Percentiles rank a stretch among this genome's conserved stretches.
Evolutionary conservation across 768 basidiomycete species (phyloP).

Genomic region (Guyanaporus albipodus): DNA sequence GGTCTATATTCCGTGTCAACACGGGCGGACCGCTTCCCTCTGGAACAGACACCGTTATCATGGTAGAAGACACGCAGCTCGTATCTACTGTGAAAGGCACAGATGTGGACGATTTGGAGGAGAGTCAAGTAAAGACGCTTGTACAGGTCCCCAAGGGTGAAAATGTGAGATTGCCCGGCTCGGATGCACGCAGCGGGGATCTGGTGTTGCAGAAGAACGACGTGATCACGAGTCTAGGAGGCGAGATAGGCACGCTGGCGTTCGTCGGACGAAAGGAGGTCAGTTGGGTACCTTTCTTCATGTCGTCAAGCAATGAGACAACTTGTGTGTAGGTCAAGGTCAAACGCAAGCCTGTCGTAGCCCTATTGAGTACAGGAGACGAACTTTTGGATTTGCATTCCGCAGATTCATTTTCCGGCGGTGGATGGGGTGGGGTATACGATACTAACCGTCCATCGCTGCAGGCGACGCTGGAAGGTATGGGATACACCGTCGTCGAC

Average conservation of each 20-base stretch:
- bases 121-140: constrained; percentile 65
- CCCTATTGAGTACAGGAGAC: constrained; percentile 82
- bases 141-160: constrained; percentile 59
- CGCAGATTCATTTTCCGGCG: constrained; percentile 28
- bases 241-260: constrained; percentile 78
- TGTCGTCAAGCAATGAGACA: neutral
- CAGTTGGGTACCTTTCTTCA: constrained; percentile 3
- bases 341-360: constrained; percentile 68
- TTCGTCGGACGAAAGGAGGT: constrained; percentile 78
- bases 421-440: constrained; percentile 68
- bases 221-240: constrained; percentile 60
- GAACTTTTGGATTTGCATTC: constrained; percentile 67
- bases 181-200: constrained; percentile 68
- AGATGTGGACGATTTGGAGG: constrained; percentile 50
- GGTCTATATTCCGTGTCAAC: constrained; percentile 64
- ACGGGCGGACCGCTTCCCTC: constrained; percentile 79
- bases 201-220: constrained; percentile 61
- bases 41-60: constrained; percentile 77
- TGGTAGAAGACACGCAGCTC: constrained; percentile 90
- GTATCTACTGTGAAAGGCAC: constrained; percentile 45
- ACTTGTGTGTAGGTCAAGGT: constrained; percentile 53
- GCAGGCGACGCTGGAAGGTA: constrained; percentile 58
- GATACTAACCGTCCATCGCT: constrained; percentile 87
- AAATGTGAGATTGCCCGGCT: constrained; percentile 70
- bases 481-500: constrained; percentile 77